Evolutionary conservation across 2,329 filamentous ascomycete species (phyloP).

Genomic region (Fusarium sp.): DNA sequence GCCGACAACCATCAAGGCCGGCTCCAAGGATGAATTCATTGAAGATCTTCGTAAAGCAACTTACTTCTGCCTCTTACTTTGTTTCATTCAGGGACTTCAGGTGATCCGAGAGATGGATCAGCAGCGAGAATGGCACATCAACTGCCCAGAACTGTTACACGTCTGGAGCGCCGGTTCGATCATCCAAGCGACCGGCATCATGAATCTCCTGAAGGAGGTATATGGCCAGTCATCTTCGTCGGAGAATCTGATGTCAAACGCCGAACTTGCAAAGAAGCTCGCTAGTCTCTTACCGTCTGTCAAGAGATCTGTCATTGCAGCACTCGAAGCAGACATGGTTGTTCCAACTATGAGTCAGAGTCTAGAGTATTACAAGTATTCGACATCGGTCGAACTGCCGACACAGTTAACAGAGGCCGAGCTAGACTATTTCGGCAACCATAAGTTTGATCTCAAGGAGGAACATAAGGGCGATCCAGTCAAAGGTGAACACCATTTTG

Average conservation of each 20-base stretch:
- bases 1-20: neutral
- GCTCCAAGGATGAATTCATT: accelerated
- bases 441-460: neutral
- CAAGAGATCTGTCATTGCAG: neutral
- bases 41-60: slow-evolving; percentile 1
- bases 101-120: slow-evolving; percentile 3
- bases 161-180: slow-evolving; percentile 1
- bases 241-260: neutral
- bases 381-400: neutral
- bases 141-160: neutral
- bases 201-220: neutral
- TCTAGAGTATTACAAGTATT: slow-evolving; percentile 9
- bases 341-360: neutral
- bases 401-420: neutral
- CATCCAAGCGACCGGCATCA: neutral
- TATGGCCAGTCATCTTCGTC: neutral
- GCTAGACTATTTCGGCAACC: neutral
- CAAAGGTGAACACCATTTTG: neutral
- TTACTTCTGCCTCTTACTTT: neutral
- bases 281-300: neutral
- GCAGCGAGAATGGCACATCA: neutral
- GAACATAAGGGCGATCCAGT: neutral
- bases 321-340: neutral
- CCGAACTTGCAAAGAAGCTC: accelerated
- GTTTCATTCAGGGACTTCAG: slow-evolving; percentile 3